Evolutionary conservation across 192 early-diverging fungal species (phyloP).

Genomic region (Thamnidium elegans): DNA sequence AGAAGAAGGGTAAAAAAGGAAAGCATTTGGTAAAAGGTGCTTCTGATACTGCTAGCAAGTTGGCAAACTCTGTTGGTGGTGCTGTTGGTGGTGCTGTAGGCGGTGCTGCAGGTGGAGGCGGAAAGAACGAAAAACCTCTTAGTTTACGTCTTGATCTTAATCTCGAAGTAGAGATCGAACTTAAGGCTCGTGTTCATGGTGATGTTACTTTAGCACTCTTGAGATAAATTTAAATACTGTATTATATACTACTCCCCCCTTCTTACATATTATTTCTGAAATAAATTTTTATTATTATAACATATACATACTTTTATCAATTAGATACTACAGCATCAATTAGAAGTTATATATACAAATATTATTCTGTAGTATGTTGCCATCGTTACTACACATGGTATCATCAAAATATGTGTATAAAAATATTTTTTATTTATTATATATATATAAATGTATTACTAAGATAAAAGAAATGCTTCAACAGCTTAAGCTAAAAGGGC

Average conservation of each 20-base stretch:
- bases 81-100: slow-evolving; percentile 3
- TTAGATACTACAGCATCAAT: too few species aligned
- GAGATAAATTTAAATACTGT: slow-evolving; percentile 4
- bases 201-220: slow-evolving; percentile 26
- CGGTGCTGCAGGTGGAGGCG: background rate
- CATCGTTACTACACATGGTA: too few species aligned
- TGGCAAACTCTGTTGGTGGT: slow-evolving; percentile 14
- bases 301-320: too few species aligned
- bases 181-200: slow-evolving; percentile 25
- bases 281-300: too few species aligned
- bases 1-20: slow-evolving; percentile 3
- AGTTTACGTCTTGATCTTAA: slow-evolving; percentile 22
- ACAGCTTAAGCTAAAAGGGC: slow-evolving; percentile 17
- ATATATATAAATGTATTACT: too few species aligned
- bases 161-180: slow-evolving; percentile 21
- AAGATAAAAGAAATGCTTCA: background rate
- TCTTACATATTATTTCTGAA: too few species aligned
- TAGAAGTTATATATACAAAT: too few species aligned
- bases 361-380: too few species aligned
- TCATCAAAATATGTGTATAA: too few species aligned
- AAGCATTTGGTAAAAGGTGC: slow-evolving; percentile 9
- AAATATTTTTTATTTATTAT: too few species aligned
- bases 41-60: slow-evolving; percentile 9
- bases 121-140: background rate
- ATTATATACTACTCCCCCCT: too few species aligned